Evolutionary conservation across 2,329 filamentous ascomycete genomes (phyloP).

Genomic region (Microsporum canis): DNA sequence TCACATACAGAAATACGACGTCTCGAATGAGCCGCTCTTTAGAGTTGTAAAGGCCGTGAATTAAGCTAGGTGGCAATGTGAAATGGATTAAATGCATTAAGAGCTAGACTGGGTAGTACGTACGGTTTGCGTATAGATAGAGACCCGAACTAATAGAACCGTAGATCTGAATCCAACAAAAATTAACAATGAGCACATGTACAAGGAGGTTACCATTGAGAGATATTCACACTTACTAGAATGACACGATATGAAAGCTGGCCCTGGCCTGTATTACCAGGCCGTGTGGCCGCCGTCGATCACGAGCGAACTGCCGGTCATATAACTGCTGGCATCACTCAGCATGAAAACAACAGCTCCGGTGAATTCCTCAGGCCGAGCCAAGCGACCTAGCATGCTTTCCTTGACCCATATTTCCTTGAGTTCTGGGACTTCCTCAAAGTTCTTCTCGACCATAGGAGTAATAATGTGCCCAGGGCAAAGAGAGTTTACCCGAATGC

Average conservation of each 20-base stretch:
- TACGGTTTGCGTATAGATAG: too few species aligned
- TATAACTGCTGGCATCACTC: constrained; percentile 56
- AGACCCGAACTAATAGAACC: too few species aligned
- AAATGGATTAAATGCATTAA: too few species aligned
- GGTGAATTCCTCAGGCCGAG: constrained; percentile 47
- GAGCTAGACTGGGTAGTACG: too few species aligned
- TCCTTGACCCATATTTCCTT: constrained; percentile 34
- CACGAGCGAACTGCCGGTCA: constrained; percentile 57
- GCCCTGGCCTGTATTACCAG: constrained; percentile 22
- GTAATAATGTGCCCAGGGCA: constrained; percentile 46
- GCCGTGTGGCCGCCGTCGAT: constrained; percentile 60
- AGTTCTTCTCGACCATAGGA: constrained; percentile 72
- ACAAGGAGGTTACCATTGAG: neutral
- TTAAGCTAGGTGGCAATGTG: too few species aligned
- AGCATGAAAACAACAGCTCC: constrained; percentile 58
- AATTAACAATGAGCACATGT: neutral
- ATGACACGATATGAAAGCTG: neutral
- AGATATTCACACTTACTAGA: too few species aligned
- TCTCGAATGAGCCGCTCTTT: too few species aligned
- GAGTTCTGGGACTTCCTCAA: constrained; percentile 55
- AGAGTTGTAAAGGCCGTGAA: too few species aligned
- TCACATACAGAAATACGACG: too few species aligned
- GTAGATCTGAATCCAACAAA: neutral
- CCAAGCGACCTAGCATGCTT: constrained; percentile 44
- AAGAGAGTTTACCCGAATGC: constrained; percentile 45